These are phyloP conservation scores for Yamadazyma blattariae DNA, from an alignment of 1,139 yeast species.

Conservation along the genomic window DNA sequence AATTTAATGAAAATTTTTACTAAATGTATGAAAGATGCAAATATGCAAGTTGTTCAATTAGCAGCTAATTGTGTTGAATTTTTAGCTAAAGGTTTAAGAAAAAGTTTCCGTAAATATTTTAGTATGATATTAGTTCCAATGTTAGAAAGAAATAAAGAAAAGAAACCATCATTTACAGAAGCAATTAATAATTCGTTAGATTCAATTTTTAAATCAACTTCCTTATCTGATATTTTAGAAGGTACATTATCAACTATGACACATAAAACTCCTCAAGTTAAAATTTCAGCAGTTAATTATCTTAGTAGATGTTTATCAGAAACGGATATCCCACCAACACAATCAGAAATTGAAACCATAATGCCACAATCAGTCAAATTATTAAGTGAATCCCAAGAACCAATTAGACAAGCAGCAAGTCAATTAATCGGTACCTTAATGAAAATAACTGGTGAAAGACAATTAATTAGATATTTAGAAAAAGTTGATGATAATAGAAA, in stretches of 20 bases:
- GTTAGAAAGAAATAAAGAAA: slow-evolving; percentile 84
- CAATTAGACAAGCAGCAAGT: slow-evolving; percentile 76
- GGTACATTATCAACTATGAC: slow-evolving; percentile 58
- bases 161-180: slow-evolving; percentile 73
- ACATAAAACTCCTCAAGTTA: slow-evolving; percentile 83
- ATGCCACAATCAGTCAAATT: slow-evolving; percentile 58
- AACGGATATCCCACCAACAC: slow-evolving; percentile 48
- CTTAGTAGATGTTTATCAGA: slow-evolving; percentile 62
- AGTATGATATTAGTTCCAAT: slow-evolving; percentile 56
- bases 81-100: slow-evolving; percentile 66
- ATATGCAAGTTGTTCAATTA: slow-evolving; percentile 79
- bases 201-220: slow-evolving; percentile 52
- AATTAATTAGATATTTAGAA: slow-evolving; percentile 57
- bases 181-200: slow-evolving; percentile 67
- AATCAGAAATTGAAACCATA: slow-evolving; percentile 54
- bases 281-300: slow-evolving; percentile 64
- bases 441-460: slow-evolving; percentile 78
- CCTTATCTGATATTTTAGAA: slow-evolving; percentile 59
- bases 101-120: slow-evolving; percentile 54
- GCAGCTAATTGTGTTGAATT: slow-evolving; percentile 70
- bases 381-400: slow-evolving; percentile 79
- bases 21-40: slow-evolving; percentile 85
- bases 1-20: slow-evolving; percentile 59
- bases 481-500: slow-evolving; percentile 73
- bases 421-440: slow-evolving; percentile 79